A percentile compares a stretch with the other conserved stretches of the same genome.
Conservation (phyloP, 1,139 yeast species). For the Candida neerlandica region DNA sequence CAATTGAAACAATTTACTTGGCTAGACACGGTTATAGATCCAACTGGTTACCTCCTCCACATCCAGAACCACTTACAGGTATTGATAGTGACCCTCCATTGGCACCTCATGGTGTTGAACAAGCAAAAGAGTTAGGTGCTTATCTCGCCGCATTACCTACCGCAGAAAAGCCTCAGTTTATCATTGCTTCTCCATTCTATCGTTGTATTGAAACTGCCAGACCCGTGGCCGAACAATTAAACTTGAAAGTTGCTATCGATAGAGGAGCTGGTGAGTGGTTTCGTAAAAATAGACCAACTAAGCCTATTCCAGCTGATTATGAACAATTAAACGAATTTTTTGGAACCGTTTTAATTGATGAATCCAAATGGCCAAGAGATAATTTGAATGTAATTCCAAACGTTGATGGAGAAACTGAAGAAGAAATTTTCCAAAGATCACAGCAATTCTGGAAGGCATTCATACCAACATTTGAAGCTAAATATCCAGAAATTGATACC, state of each 20-base stretch:
- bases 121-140: conserved; percentile 72
- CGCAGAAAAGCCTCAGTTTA: conserved; percentile 58
- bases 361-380: conserved; percentile 46
- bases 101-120: conserved; percentile 78
- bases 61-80: conserved; percentile 77
- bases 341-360: conserved; percentile 41
- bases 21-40: conserved; percentile 79
- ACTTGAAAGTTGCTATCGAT: conserved; percentile 62
- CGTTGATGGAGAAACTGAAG: conserved; percentile 63
- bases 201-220: conserved; percentile 84
- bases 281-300: conserved; percentile 51
- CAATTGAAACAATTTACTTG: conserved; percentile 48
- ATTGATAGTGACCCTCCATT: conserved; percentile 80
- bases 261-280: conserved; percentile 78
- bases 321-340: conserved; percentile 53
- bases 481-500: conserved; percentile 56
- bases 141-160: conserved; percentile 40
- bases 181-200: conserved; percentile 83
- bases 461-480: conserved; percentile 51
- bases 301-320: conserved; percentile 63
- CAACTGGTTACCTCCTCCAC: conserved; percentile 80
- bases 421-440: conserved; percentile 61
- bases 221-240: conserved; percentile 61
- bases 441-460: conserved; percentile 51
- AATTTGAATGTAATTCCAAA: conserved; percentile 52